A percentile compares a stretch with the other conserved stretches of the same genome.
Conservation (phyloP, 352 stramenopile species). For the Saprolegnia diclina region DNA sequence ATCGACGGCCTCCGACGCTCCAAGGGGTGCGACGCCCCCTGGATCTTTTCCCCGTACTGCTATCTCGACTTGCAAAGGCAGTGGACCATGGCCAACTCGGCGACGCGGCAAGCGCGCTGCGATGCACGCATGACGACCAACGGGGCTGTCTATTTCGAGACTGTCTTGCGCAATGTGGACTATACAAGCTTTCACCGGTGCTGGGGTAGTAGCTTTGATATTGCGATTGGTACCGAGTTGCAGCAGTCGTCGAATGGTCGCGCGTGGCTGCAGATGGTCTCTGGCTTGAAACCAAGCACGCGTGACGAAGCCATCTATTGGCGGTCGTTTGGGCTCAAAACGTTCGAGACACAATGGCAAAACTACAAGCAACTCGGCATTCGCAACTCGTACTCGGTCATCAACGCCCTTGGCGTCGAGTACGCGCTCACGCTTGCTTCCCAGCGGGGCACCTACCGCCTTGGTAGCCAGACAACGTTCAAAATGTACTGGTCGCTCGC, state of each 20-base stretch:
- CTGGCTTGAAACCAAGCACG: neutral
- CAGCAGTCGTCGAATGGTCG: neutral
- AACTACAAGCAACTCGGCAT: slow-evolving; percentile 4
- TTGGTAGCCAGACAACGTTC: neutral
- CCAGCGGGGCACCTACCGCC: neutral
- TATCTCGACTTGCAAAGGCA: slow-evolving; percentile 4
- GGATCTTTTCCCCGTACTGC: slow-evolving; percentile 7
- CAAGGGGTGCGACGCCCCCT: neutral
- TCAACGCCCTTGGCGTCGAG: neutral
- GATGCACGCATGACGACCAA: neutral
- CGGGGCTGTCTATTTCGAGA: slow-evolving; percentile 8
- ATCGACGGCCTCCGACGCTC: neutral
- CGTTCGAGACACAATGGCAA: neutral
- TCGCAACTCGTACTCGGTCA: neutral
- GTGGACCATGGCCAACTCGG: slow-evolving; percentile 5
- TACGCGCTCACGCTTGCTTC: neutral
- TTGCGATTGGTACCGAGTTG: slow-evolving; percentile 9
- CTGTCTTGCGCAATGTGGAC: neutral
- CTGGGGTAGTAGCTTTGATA: slow-evolving; percentile 4
- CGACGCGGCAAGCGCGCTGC: neutral
- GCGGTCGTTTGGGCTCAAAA: neutral
- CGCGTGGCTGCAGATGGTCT: neutral
- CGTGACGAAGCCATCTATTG: neutral
- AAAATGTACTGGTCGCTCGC: slow-evolving; percentile 3
- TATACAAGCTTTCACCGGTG: neutral